A percentile compares a stretch with the other conserved stretches of the same genome.
Evolutionary conservation across 2,329 filamentous ascomycete genomes (phyloP).

Genomic region (Xylaria sp.): DNA sequence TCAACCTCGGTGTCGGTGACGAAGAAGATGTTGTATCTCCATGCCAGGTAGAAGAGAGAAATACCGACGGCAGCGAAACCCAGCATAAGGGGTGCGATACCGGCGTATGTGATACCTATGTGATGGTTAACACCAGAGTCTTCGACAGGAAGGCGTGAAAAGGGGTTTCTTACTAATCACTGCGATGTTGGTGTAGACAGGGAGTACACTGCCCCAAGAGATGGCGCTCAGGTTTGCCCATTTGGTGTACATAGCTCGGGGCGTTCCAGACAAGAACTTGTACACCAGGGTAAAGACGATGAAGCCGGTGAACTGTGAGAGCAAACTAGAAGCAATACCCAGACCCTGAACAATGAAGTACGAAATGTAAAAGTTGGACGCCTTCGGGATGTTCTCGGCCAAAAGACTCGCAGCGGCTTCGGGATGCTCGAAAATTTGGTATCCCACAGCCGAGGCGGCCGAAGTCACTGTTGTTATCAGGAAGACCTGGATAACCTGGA

Average conservation of each 20-base stretch:
- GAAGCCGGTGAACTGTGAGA: slow-evolving; percentile 68
- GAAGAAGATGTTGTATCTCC: slow-evolving; percentile 86
- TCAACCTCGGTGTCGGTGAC: slow-evolving; percentile 78
- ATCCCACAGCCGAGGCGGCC: slow-evolving; percentile 65
- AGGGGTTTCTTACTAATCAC: slow-evolving; percentile 59
- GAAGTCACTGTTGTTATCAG: slow-evolving; percentile 78
- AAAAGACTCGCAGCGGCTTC: slow-evolving; percentile 57
- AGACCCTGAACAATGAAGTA: slow-evolving; percentile 94
- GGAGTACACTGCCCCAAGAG: slow-evolving; percentile 79
- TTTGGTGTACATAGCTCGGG: slow-evolving; percentile 71
- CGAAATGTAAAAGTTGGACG: slow-evolving; percentile 90
- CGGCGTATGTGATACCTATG: slow-evolving; percentile 74
- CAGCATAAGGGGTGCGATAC: slow-evolving; percentile 79
- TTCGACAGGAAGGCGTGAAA: no score
- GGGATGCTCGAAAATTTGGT: slow-evolving; percentile 59
- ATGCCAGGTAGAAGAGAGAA: slow-evolving; percentile 77
- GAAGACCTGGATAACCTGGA: slow-evolving; percentile 90
- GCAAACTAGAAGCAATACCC: slow-evolving; percentile 65
- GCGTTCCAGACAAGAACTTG: slow-evolving; percentile 68
- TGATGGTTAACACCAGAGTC: slow-evolving; percentile 17
- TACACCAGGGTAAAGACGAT: slow-evolving; percentile 69
- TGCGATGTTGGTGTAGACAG: slow-evolving; percentile 73
- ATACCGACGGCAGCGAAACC: slow-evolving; percentile 76
- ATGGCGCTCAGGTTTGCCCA: slow-evolving; percentile 70
- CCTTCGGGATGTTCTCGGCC: slow-evolving; percentile 68